Base-by-base conservation (phyloP, 306 rosid species). In the Quercus suber region DNA sequence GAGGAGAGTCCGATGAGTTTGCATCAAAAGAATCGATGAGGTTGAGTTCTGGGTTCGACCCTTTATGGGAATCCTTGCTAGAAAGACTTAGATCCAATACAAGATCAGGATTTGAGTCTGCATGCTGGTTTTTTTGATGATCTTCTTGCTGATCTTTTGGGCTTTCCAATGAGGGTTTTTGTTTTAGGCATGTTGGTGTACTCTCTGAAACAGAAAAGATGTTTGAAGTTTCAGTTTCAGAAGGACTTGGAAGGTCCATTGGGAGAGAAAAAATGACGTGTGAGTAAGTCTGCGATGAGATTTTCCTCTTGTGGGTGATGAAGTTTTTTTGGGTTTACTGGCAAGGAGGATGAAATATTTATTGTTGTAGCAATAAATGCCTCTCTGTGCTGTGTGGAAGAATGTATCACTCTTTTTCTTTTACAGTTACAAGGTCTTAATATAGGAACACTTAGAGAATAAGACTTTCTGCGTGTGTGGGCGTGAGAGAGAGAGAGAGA, bases 351-450 rank as follows among this genome's bases (percentile, higher is more conserved):
- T 49, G 85, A 67, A 69, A 15, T 21, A 25, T 74, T 30, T 76
- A 71, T 79, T 76, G 86, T 64, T 80, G 84, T 79, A 63, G 88
- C 51, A 75, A 86, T 57, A 81, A 87, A 73, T 73, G 84, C 2
- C 11, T 41, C 11, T 76, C 20, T 76, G 78, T 69, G 74, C 81
- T 81, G 72, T 89, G 77, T 84, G 79, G 87, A 79, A 82, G 80
- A 69, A 81, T 73, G 80, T 69, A 73, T 63, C 88, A 82, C 85
- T 88, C 78, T 83, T 85, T 87, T 88, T 88, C 78, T 83, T 85
- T 87, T 88, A 78, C 85, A 89, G 97, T 92, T 95, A 86, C 84
- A 86, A 82, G 84, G 97, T 87, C 97, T 79, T 88, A 88, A 87
- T 92, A 88, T 72, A 80, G 87, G 83, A 82, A 77, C 83, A 76